Evolutionary conservation across 768 basidiomycete genomes (phyloP), one percentile per base, ranked within the genome.

Genomic region (Tylopilus intermedius): DNA sequence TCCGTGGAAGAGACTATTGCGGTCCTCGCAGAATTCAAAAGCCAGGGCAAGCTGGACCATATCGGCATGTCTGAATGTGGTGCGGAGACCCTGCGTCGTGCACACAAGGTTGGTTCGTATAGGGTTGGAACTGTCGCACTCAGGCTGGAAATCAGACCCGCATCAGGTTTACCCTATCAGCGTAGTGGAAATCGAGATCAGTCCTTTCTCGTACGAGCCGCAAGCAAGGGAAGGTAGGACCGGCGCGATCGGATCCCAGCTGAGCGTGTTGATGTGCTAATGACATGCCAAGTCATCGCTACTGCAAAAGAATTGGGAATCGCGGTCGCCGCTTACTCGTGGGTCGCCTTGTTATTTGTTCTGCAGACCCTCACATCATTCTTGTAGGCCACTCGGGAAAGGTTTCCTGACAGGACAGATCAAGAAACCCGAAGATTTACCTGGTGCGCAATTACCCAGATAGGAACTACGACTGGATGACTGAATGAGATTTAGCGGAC

Each of bases 151-250:
- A 13, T 44, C 29, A 15, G 22, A 5, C 13, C 46, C 2, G 42
- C 33, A 26, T 8, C 44, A 83, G 77, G 71, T 83, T 18, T 71
- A 77, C 45, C 81, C 78, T 0, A 75, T 86, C 53, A 72, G 78
- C 24, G 74, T 77, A 11, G 80, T 84, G 10, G 86, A 88, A 64
- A 83, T 87, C 46, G 86, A 89, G 62, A 66, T 84, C 38, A 83
- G 80, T 57, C 74, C 77, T 14, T 84, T 79, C 73, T 72, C 76
- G 1, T 81, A 80, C 47, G 79, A 79, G 55, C 71, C 72, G 22
- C 71, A 81, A 54, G 76, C 79, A 22, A 73, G 71, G 62, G 70
- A 73, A 47, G 74, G 74, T 72, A 47, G 29, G 42, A 3, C 15
- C 22, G 24, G 22, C 15, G 7, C 2, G 33, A 26, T 55, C 5